phyloP scores from a whole-genome alignment of 179 eudicot genomes.

The Silene coronaria region DNA sequence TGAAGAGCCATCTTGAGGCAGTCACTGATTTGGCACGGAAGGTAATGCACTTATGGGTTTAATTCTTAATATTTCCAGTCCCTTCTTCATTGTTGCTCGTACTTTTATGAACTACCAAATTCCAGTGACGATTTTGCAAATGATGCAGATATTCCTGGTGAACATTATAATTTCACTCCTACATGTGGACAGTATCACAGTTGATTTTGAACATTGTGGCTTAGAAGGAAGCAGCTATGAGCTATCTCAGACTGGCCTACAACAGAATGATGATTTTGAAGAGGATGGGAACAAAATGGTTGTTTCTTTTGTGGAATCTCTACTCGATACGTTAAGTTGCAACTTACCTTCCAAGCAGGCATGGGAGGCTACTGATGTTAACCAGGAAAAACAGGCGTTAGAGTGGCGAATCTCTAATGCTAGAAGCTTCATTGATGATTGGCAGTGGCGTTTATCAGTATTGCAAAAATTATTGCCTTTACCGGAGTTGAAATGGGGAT shows the following conservation, averaged over 20 bases:
- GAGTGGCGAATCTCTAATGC: constrained; percentile 81
- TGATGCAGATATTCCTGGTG: constrained; percentile 79
- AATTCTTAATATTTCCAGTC: background rate
- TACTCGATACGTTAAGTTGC: constrained; percentile 62
- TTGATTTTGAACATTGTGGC: constrained; percentile 47
- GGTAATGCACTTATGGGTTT: constrained; percentile 38
- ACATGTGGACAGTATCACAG: constrained; percentile 65
- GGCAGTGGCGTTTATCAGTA: constrained; percentile 96
- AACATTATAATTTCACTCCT: constrained; percentile 79
- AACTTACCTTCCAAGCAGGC: constrained; percentile 56
- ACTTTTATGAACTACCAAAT: background rate
- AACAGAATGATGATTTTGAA: constrained; percentile 34
- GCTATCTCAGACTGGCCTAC: constrained; percentile 21
- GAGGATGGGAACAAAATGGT: constrained; percentile 61
- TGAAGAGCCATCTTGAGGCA: constrained; percentile 74
- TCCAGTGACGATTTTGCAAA: constrained; percentile 16
- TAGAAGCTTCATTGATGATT: constrained; percentile 70
- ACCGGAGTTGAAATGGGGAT: constrained; percentile 83
- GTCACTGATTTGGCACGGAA: constrained; percentile 65
- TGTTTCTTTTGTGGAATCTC: constrained; percentile 52
- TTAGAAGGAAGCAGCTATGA: constrained; percentile 36
- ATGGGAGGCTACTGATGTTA: constrained; percentile 37
- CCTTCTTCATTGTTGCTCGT: background rate
- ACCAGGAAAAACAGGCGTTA: constrained; percentile 58
- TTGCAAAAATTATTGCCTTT: constrained; percentile 78